Evolutionary conservation across 2,329 filamentous ascomycete genomes (phyloP).

Genomic region (Seiridium unicorne): DNA sequence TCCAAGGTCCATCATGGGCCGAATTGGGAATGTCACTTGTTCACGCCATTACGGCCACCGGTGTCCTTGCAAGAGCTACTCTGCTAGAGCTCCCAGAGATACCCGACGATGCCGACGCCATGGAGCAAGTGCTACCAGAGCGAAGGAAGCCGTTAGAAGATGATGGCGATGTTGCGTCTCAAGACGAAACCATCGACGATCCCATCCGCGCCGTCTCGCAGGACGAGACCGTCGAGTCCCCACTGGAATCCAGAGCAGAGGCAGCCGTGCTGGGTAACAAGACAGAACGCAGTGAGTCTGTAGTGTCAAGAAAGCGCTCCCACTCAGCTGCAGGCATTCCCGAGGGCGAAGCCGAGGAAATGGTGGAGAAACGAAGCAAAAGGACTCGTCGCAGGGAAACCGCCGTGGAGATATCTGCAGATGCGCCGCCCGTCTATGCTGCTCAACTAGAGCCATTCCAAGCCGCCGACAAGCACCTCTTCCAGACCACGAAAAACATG

Average conservation of each 20-base stretch:
- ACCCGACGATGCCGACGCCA: slow-evolving; percentile 27
- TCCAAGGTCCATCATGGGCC: slow-evolving; percentile 37
- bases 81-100: slow-evolving; percentile 34
- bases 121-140: slow-evolving; percentile 19
- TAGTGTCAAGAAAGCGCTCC: slow-evolving; percentile 56
- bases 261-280: slow-evolving; percentile 27
- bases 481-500: slow-evolving; percentile 53
- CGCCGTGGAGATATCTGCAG: slow-evolving; percentile 49
- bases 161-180: slow-evolving; percentile 10
- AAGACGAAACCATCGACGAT: slow-evolving; percentile 6
- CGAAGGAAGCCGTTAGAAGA: slow-evolving; percentile 14
- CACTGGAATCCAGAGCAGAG: slow-evolving; percentile 30
- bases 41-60: slow-evolving; percentile 29
- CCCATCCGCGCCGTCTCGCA: not conserved
- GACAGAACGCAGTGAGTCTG: slow-evolving; percentile 33
- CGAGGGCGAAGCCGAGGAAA: slow-evolving; percentile 57
- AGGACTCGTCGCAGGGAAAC: slow-evolving; percentile 61
- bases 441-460: slow-evolving; percentile 57
- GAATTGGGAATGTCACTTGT: slow-evolving; percentile 41
- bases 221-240: slow-evolving; percentile 36
- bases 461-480: slow-evolving; percentile 54
- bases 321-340: slow-evolving; percentile 60
- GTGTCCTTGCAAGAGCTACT: slow-evolving; percentile 32
- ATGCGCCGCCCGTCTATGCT: slow-evolving; percentile 50
- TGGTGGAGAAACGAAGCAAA: slow-evolving; percentile 61